Base-by-base conservation (phyloP, 2,329 filamentous ascomycete species). In the Phaeosphaeriaceae sp. region DNA sequence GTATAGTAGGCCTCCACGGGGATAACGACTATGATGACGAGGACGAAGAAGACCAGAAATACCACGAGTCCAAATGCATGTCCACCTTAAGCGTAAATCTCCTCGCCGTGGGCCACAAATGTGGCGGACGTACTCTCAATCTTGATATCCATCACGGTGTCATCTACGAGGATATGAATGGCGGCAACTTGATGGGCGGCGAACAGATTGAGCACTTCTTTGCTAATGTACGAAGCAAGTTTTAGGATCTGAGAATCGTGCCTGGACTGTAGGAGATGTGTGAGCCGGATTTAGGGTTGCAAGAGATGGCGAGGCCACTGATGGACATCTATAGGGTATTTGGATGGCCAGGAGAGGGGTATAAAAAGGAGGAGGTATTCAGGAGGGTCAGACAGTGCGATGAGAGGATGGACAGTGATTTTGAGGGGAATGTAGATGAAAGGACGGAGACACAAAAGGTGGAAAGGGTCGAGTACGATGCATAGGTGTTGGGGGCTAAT, bases 81-180 rank as follows among this genome's bases (percentile, higher is more conserved):
- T 27, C 25, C 47, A n/a, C 58, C 17, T 27, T 45, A 20, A 48
- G 54, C 36, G 49, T 58, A 33, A 51, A 58, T 7, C 49, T 58
- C 13, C 20, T 58, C 19, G 49, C 52, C 20, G 5, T 51, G 17
- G 56, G 51, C 17, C 54, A 58, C 42, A 50, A 61, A 22, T 55
- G 49, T n/a, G 55, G 55, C 20, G 56, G 59, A n/a, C 59, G 53
- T 33, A 17, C 15, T 10, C 13, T 58, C 15, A 36, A 56, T 3
- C 53, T 61, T n/a, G 59, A 61, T 42, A 45, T 61, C 1, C 48
- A 51, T 45, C 55, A 58, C 22, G 55, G 51, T 9, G 42, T 46
- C 19, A 58, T 61, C 25, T 25, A 58, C 42, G 53, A 61, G 25
- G 53, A 61, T 24, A 40, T 53, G n/a, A 20, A 54, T 2, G 5